Conservation (phyloP, 2,329 filamentous ascomycete genomes). For the Chaetomium sp. region DNA sequence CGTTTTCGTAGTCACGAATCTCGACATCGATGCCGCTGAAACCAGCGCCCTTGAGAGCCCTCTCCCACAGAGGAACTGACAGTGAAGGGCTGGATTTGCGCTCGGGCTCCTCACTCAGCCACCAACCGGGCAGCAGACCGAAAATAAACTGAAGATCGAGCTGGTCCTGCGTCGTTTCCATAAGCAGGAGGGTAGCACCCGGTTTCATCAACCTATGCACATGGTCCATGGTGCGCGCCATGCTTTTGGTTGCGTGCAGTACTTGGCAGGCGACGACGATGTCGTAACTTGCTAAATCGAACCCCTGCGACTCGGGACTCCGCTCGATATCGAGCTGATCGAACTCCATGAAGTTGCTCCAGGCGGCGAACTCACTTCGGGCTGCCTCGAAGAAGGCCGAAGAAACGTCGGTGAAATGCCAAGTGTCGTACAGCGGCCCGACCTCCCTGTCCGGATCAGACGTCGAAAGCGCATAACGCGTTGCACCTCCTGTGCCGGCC, state of each 20-base stretch:
- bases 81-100: conserved; percentile 38
- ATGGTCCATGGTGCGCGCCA: conserved; percentile 37
- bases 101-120: conserved; percentile 39
- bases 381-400: conserved; percentile 38
- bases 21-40: conserved; percentile 27
- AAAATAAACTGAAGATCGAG: conserved; percentile 16
- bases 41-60: conserved; percentile 32
- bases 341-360: conserved; percentile 33
- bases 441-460: neutral
- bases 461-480: conserved; percentile 27
- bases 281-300: conserved; percentile 38
- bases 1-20: conserved; percentile 20
- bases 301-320: conserved; percentile 39
- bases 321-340: conserved; percentile 41
- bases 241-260: conserved; percentile 39
- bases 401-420: conserved; percentile 29
- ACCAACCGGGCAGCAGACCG: conserved; percentile 40
- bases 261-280: conserved; percentile 43
- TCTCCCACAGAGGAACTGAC: conserved; percentile 34
- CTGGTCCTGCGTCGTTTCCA: conserved; percentile 14
- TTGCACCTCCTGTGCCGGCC: conserved; percentile 46
- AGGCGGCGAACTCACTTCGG: conserved; percentile 30
- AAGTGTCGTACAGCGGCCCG: neutral
- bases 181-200: conserved; percentile 43
- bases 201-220: conserved; percentile 42